phyloP scores from a whole-genome alignment of 345 rosid species.

The Acer saccharum region DNA sequence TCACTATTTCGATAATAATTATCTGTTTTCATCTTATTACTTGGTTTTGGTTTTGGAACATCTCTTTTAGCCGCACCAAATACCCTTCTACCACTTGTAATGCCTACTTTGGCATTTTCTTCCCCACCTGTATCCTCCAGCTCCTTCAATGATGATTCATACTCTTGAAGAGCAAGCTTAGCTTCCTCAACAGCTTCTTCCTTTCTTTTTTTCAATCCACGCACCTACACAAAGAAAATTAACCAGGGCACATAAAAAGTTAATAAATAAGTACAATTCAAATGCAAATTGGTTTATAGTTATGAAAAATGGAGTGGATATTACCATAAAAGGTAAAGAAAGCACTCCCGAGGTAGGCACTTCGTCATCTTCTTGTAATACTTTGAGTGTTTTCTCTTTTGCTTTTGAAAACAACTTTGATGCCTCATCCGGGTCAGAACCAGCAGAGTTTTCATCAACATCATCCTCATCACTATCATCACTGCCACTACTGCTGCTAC shows the following conservation, averaged over 20 bases:
- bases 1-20: conserved; percentile 59
- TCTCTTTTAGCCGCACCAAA: conserved; percentile 65
- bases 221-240: conserved; percentile 48
- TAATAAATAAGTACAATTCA: conserved; percentile 4
- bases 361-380: conserved; percentile 66
- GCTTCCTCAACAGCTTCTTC: conserved; percentile 81
- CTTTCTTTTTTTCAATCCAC: conserved; percentile 70
- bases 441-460: conserved; percentile 41
- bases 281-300: conserved; percentile 2
- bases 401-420: conserved; percentile 64
- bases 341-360: conserved; percentile 71
- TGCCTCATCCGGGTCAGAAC: conserved; percentile 55
- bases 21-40: conserved; percentile 39
- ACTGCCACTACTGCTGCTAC: conserved; percentile 70
- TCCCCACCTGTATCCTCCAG: conserved; percentile 47
- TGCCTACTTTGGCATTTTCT: conserved; percentile 36
- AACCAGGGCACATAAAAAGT: conserved; percentile 10
- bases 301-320: neutral
- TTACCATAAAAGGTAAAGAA: conserved; percentile 96
- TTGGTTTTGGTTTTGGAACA: conserved; percentile 36
- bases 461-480: conserved; percentile 66
- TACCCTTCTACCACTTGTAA: conserved; percentile 71
- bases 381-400: conserved; percentile 67
- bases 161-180: conserved; percentile 74
- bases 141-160: conserved; percentile 50